phyloP scores from a whole-genome alignment of 495 filamentous ascomycete species.

The Melanomma pulvis-pyrius region DNA sequence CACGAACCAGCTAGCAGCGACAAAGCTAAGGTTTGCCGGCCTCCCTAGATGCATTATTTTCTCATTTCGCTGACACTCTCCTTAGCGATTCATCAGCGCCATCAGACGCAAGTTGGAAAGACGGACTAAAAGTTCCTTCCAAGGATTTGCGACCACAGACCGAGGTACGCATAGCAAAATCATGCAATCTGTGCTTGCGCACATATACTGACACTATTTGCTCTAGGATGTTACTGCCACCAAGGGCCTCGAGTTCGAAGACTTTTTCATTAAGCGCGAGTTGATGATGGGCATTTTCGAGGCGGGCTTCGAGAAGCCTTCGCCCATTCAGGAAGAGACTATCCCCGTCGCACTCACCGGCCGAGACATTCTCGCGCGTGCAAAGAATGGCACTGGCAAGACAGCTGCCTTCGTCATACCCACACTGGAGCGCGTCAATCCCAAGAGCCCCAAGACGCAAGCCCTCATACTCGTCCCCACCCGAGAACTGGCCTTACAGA shows the following conservation, averaged over 20 bases:
- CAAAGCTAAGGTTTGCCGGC: constrained; percentile 66
- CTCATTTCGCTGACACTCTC: constrained; percentile 1
- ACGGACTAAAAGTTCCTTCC: constrained; percentile 71
- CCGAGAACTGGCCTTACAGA: constrained; percentile 96
- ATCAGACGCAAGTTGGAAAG: constrained; percentile 73
- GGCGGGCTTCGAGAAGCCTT: constrained; percentile 97
- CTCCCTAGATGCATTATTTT: neutral
- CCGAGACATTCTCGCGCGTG: constrained; percentile 91
- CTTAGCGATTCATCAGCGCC: constrained; percentile 51
- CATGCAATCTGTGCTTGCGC: neutral
- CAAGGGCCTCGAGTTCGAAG: constrained; percentile 96
- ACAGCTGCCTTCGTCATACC: constrained; percentile 98
- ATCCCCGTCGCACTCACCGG: constrained; percentile 96
- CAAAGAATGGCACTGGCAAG: constrained; percentile 98
- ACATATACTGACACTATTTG: constrained; percentile 5
- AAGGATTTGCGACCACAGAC: constrained; percentile 92
- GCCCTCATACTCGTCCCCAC: constrained; percentile 95
- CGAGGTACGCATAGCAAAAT: constrained; percentile 62
- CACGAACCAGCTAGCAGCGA: constrained; percentile 52
- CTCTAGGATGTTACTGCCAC: constrained; percentile 91
- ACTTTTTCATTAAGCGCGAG: constrained; percentile 91
- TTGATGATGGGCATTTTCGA: constrained; percentile 99
- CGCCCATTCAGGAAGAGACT: constrained; percentile 98
- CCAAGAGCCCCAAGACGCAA: constrained; percentile 92
- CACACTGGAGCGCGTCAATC: constrained; percentile 91